phyloP scores from a whole-genome alignment of 2,329 filamentous ascomycete species.

The Clarireedia paspali region DNA sequence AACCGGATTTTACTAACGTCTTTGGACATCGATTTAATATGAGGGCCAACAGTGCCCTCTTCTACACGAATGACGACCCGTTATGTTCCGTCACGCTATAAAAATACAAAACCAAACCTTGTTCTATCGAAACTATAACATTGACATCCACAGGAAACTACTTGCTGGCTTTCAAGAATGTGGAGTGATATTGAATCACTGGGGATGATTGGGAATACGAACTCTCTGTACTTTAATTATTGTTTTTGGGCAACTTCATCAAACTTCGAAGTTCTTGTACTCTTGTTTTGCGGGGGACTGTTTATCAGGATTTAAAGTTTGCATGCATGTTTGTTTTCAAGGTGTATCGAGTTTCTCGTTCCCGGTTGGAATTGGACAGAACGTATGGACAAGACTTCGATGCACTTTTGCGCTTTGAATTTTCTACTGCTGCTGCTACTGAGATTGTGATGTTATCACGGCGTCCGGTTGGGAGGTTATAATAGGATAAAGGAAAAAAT shows the following conservation, averaged over 20 bases:
- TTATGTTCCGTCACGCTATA: conserved; percentile 10
- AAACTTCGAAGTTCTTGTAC: conserved; percentile 5
- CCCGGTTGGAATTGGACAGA: conserved; percentile 2
- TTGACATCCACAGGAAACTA: background rate
- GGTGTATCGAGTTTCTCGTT: background rate
- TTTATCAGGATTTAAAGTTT: background rate
- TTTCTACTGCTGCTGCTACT: conserved; percentile 2
- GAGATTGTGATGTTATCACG: conserved; percentile 8
- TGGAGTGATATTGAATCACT: background rate
- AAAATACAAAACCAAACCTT: conserved; percentile 6
- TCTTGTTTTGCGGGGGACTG: background rate
- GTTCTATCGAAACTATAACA: conserved; percentile 1
- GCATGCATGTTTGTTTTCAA: conserved; percentile 6
- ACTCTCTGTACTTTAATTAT: conserved; percentile 9
- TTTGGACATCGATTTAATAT: conserved; percentile 8
- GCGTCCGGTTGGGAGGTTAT: conserved; percentile 4
- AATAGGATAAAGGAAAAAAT: conserved; percentile 10
- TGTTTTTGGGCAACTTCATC: background rate
- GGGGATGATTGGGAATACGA: conserved; percentile 1
- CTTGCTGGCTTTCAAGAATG: conserved; percentile 5
- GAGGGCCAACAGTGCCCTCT: conserved; percentile 1
- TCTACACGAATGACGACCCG: conserved; percentile 7
- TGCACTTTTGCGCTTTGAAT: conserved; percentile 3
- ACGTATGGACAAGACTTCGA: background rate
- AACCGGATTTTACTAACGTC: conserved; percentile 7